Evolutionary conservation across 495 filamentous ascomycete species (phyloP).

Genomic region (Jackrogersella minutella): DNA sequence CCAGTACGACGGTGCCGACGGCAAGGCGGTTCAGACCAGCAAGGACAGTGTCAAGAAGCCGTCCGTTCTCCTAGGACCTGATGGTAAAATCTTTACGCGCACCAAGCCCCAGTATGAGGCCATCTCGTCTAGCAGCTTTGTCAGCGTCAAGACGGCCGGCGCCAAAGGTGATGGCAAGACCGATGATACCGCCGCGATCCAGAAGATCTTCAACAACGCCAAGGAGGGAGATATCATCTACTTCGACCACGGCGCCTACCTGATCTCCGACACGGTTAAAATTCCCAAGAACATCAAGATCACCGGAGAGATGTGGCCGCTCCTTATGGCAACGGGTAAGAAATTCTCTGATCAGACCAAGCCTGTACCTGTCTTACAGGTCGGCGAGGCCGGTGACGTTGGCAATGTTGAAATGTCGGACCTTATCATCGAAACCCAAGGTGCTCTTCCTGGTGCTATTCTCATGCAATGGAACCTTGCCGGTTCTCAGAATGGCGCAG

Average conservation of each 20-base stretch:
- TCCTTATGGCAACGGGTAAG: constrained; percentile 82
- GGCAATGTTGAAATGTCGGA: constrained; percentile 87
- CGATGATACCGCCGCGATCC: constrained; percentile 75
- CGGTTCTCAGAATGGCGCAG: constrained; percentile 68
- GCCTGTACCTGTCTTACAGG: constrained; percentile 75
- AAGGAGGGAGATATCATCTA: constrained; percentile 74
- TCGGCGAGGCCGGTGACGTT: constrained; percentile 79
- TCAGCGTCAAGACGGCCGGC: constrained; percentile 78
- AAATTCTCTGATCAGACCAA: constrained; percentile 73
- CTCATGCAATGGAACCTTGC: constrained; percentile 92
- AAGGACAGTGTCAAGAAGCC: constrained; percentile 65
- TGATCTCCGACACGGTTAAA: constrained; percentile 83
- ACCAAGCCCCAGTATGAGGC: constrained; percentile 79
- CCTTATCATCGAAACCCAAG: constrained; percentile 80
- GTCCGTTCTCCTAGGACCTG: constrained; percentile 59
- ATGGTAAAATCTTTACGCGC: constrained; percentile 68
- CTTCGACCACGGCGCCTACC: constrained; percentile 91
- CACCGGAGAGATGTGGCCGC: constrained; percentile 88
- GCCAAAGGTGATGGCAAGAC: constrained; percentile 80
- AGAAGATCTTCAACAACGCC: constrained; percentile 71
- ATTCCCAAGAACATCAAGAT: constrained; percentile 82
- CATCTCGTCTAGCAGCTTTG: constrained; percentile 63
- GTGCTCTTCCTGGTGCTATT: constrained; percentile 82
- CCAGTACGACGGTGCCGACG: constrained; percentile 61
- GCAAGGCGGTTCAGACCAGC: constrained; percentile 58